A percentile compares a stretch with the other conserved stretches of the same genome.
Evolutionary conservation across 169 alveolate species (phyloP).

Genomic region (Plasmodium gonderi): DNA sequence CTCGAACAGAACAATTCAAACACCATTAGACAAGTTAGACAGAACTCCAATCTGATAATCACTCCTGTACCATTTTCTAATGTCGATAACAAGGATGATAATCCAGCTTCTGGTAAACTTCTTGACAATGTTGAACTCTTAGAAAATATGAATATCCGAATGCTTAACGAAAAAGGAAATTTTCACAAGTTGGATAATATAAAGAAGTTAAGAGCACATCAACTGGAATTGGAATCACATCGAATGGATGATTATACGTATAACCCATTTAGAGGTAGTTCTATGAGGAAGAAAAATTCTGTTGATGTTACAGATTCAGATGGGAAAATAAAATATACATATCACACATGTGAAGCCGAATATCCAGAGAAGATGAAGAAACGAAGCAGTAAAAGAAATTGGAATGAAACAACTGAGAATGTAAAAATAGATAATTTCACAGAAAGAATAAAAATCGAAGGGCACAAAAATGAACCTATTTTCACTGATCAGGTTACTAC

Average conservation of each 20-base stretch:
- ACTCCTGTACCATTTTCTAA: not conserved
- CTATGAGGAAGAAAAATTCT: not conserved
- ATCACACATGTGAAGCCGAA: not conserved
- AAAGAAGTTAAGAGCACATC: not conserved
- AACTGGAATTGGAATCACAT: not conserved
- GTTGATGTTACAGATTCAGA: not conserved
- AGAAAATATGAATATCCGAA: not conserved
- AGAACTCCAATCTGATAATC: not conserved
- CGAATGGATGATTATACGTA: not conserved
- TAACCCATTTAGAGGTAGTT: not conserved
- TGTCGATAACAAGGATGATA: not conserved
- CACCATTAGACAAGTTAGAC: not conserved
- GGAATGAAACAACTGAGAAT: not conserved
- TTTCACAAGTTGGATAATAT: not conserved
- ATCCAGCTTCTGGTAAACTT: not conserved
- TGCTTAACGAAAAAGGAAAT: not conserved
- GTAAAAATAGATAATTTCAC: not conserved
- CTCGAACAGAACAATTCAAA: too few relatives aligned
- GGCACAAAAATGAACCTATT: not conserved
- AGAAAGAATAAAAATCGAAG: not conserved
- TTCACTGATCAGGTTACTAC: not conserved
- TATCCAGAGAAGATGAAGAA: not conserved
- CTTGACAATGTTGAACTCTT: not conserved
- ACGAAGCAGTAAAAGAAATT: not conserved
- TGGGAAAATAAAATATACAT: not conserved